Evolutionary conservation across 2,329 filamentous ascomycete species (phyloP).

Genomic region (Colletotrichum sp.): DNA sequence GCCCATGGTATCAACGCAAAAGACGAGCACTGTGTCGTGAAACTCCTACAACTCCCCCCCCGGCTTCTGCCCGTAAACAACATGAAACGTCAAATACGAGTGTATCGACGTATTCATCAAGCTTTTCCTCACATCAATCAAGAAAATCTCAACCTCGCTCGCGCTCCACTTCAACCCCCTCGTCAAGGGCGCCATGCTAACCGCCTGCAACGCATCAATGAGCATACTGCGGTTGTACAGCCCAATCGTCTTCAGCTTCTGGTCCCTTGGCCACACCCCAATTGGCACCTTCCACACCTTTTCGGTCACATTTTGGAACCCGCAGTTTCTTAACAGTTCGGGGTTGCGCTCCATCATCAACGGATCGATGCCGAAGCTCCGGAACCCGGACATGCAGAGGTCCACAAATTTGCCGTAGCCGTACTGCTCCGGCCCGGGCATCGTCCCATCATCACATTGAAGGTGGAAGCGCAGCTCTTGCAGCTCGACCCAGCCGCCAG

Average conservation of each 20-base stretch:
- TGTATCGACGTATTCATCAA: conserved; percentile 50
- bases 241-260: conserved; percentile 19
- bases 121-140: conserved; percentile 53
- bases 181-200: conserved; percentile 42
- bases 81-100: conserved; percentile 51
- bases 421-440: conserved; percentile 42
- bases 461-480: conserved; percentile 47
- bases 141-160: conserved; percentile 39
- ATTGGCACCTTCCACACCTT: conserved; percentile 25
- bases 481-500: conserved; percentile 50
- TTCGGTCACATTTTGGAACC: conserved; percentile 24
- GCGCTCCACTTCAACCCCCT: conserved; percentile 42
- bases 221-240: conserved; percentile 24
- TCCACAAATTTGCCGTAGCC: conserved; percentile 58
- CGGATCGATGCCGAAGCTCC: conserved; percentile 48
- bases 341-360: conserved; percentile 56
- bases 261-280: conserved; percentile 23
- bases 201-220: conserved; percentile 6
- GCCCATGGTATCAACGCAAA: no score
- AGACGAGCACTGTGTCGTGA: no score
- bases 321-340: conserved; percentile 47
- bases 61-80: conserved; percentile 57
- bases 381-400: conserved; percentile 47
- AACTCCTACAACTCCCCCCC: background rate
- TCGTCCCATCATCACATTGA: conserved; percentile 37